These are phyloP conservation scores for Spergularia bocconei DNA, from an alignment of 148 eudicot species.

Conservation along the genomic window DNA sequence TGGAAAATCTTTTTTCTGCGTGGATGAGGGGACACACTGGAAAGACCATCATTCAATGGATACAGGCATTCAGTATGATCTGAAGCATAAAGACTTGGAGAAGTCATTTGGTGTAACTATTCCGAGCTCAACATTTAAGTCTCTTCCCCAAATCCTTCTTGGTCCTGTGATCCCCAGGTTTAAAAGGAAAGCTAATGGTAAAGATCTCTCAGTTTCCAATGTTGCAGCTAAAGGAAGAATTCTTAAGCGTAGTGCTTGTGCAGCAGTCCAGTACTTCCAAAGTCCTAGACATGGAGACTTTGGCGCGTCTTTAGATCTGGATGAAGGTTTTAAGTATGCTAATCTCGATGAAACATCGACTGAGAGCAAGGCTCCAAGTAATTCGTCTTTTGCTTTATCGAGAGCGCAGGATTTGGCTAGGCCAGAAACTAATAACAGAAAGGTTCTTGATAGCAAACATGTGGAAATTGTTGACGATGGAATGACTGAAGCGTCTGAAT, in stretches of 20 bases:
- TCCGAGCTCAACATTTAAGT: conserved; percentile 48
- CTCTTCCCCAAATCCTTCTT: conserved; percentile 52
- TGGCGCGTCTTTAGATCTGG: conserved; percentile 30
- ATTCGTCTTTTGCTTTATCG: conserved; percentile 14
- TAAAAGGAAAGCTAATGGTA: conserved; percentile 70
- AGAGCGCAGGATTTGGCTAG: conserved; percentile 20
- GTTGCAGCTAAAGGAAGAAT: conserved; percentile 63
- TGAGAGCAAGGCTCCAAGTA: conserved; percentile 24
- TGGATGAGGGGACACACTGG: conserved; percentile 76
- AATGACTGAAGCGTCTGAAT: conserved; percentile 30
- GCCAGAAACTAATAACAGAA: conserved; percentile 23
- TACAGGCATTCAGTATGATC: conserved; percentile 83
- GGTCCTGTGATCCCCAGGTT: conserved; percentile 57
- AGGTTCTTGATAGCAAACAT: conserved; percentile 23
- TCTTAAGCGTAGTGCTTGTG: conserved; percentile 74
- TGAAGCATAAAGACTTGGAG: conserved; percentile 95
- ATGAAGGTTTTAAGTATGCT: conserved; percentile 20
- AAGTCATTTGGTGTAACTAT: conserved; percentile 78
- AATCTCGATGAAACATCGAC: conserved; percentile 13
- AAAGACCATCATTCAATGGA: conserved; percentile 91
- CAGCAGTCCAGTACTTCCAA: conserved; percentile 63
- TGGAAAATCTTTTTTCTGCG: conserved; percentile 41
- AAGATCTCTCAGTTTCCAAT: conserved; percentile 41
- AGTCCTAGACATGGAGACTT: conserved; percentile 30
- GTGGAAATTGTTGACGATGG: conserved; percentile 20